A percentile compares a stretch with the other conserved stretches of the same genome.
These are phyloP conservation scores for Arthrinium phaeospermum DNA, from an alignment of 2,329 filamentous ascomycete species.

Conservation along the genomic window DNA sequence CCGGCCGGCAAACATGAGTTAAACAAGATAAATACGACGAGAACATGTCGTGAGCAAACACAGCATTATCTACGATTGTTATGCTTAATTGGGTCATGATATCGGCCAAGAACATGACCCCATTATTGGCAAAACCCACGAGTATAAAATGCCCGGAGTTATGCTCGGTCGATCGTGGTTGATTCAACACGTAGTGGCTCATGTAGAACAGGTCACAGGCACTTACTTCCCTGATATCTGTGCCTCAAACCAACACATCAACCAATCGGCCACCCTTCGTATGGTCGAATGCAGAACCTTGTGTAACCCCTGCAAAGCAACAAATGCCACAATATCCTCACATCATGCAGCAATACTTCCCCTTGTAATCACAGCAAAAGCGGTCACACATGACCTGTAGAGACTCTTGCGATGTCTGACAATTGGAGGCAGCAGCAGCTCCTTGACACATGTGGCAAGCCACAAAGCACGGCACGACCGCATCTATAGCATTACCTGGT, in stretches of 20 bases:
- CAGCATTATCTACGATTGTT: not conserved
- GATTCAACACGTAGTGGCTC: not conserved
- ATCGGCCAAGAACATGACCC: not conserved
- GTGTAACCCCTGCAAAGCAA: not conserved
- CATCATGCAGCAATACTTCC: not conserved
- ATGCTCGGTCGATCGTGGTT: not conserved
- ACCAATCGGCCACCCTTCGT: not conserved
- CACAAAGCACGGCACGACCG: not conserved
- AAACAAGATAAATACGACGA: not conserved
- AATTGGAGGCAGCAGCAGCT: not conserved
- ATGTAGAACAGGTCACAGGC: not conserved
- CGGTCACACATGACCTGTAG: not conserved
- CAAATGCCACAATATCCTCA: not conserved
- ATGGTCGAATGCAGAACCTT: not conserved
- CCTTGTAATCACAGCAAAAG: not conserved
- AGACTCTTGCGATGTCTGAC: not conserved
- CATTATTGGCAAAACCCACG: not conserved
- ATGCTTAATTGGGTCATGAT: not conserved
- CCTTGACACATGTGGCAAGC: not conserved
- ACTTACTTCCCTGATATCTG: not conserved
- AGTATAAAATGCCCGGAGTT: too few species aligned
- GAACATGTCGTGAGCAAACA: not conserved
- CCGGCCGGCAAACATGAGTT: not conserved
- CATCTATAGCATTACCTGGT: not conserved
- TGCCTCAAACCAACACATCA: not conserved